Base-by-base conservation (phyloP, 345 rosid species). In the Diplotaxis tenuifolia region DNA sequence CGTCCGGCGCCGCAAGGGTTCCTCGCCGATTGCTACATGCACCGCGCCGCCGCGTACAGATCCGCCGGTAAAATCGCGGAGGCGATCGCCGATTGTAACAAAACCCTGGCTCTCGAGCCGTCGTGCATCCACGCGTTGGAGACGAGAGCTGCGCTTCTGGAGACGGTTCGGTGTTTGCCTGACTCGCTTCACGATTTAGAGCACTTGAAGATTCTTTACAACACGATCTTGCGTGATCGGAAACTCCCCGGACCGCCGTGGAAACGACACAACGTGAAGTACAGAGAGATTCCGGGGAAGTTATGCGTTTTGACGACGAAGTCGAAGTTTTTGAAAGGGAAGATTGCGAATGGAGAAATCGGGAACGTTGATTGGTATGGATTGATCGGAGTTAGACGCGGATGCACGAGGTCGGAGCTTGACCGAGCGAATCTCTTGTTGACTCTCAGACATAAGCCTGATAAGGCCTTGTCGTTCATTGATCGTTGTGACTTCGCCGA, bases 221-320 rank as follows among this genome's bases (percentile, higher is more conserved):
- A 95, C 78, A 86, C 99, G 1, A 86, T 95, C 66, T 68, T 92
- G 55, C 86, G 99, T 0, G 98, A 92, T 10, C 69, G 98, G 79
- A 92, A 90, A 73, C 93, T 95, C 3, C 99, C 96, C 0, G 99
- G 99, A 18, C 99, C 99, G 10, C 92, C 84, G 29, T 95, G 99
- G 99, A 95, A 95, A 81, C 84, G 87, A 31, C 98, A 92, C 68
- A 80, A 87, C 6, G 96, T 92, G 6, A 82, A 86, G 23, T 95
- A 92, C 86, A 72, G 87, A 27, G 99, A 95, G 56, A 90, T 95
- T n/a, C 96, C 99, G 0, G 96, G 91, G 20, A 90, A 83, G 34
- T 68, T 95, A 2, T 86, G 91, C 15, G 84, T 85, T 0, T 80
- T 95, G 59, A 79, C 92, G 3, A 62, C 85, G 9, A 90, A 79